Evolutionary conservation across 805 yeast species (phyloP).

Genomic region (Torulaspora microellipsoides): DNA sequence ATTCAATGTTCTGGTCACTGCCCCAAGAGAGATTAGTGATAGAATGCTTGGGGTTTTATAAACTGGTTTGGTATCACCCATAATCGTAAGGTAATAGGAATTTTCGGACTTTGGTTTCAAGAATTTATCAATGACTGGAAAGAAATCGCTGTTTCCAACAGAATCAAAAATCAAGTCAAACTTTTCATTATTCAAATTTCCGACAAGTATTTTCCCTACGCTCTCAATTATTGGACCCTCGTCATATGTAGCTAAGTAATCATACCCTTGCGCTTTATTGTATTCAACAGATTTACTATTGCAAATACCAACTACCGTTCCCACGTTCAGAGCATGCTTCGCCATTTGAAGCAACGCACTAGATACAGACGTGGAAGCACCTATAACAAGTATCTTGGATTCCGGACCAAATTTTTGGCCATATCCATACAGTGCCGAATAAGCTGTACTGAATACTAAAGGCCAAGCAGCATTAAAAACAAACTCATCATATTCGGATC

Average conservation of each 20-base stretch:
- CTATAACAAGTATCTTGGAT: slow-evolving; percentile 56
- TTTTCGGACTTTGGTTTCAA: slow-evolving; percentile 46
- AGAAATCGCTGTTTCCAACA: slow-evolving; percentile 53
- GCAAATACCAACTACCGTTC: slow-evolving; percentile 53
- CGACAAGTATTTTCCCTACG: slow-evolving; percentile 29
- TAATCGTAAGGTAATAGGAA: slow-evolving; percentile 48
- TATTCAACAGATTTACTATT: slow-evolving; percentile 44
- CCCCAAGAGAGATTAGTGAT: slow-evolving; percentile 11
- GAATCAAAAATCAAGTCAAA: slow-evolving; percentile 65
- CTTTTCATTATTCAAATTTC: slow-evolving; percentile 35
- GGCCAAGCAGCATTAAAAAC: slow-evolving; percentile 50
- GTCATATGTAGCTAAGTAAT: slow-evolving; percentile 53
- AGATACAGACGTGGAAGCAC: slow-evolving; percentile 74
- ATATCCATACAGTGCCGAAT: slow-evolving; percentile 32
- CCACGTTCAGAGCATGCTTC: slow-evolving; percentile 43
- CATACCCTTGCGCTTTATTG: slow-evolving; percentile 53
- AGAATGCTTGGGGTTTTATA: slow-evolving; percentile 18
- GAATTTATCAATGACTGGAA: slow-evolving; percentile 39
- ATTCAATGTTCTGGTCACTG: slow-evolving; percentile 16
- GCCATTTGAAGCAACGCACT: slow-evolving; percentile 51
- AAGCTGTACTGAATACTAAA: slow-evolving; percentile 61
- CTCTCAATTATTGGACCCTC: slow-evolving; percentile 39
- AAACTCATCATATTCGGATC: slow-evolving; percentile 35
- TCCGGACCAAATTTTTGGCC: slow-evolving; percentile 38
- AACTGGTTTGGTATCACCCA: slow-evolving; percentile 48